Percentiles rank a stretch among this genome's conserved stretches.
These are phyloP conservation scores for Tephrocybe rancida DNA, from an alignment of 768 basidiomycete species.

Conservation along the genomic window DNA sequence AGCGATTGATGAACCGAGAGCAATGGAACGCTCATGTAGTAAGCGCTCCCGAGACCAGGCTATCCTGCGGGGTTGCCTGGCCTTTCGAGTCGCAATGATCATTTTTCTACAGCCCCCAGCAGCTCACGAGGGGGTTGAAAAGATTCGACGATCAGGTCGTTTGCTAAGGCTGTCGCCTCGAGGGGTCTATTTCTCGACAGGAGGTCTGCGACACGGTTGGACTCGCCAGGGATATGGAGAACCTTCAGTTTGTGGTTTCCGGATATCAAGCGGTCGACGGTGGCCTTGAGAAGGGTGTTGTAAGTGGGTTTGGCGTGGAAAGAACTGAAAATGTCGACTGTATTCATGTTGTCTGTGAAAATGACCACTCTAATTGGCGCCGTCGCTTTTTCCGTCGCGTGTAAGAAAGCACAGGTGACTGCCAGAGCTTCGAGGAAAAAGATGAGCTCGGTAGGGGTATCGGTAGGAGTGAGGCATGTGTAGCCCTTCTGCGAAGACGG, in stretches of 20 bases:
- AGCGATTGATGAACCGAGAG: constrained; percentile 25
- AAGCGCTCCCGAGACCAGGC: constrained; percentile 38
- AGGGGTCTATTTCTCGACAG: constrained; percentile 15
- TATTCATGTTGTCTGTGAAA: no score
- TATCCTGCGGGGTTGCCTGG: constrained; percentile 31
- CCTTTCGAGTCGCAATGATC: constrained; percentile 6
- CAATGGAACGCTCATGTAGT: constrained; percentile 23
- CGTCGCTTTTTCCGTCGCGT: no score
- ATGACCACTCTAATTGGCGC: no score
- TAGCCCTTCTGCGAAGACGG: constrained; percentile 17
- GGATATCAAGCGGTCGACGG: no score
- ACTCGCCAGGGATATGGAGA: no score
- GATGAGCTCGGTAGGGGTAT: constrained; percentile 10
- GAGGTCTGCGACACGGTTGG: constrained; percentile 19
- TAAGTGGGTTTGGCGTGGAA: constrained; percentile 16
- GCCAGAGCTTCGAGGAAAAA: constrained; percentile 27
- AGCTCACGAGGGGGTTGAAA: constrained; percentile 23
- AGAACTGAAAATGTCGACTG: no score
- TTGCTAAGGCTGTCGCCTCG: background rate
- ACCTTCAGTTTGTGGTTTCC: no score
- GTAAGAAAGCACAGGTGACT: no score
- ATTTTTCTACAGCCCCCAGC: constrained; percentile 30
- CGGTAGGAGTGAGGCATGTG: constrained; percentile 6
- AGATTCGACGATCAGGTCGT: background rate
- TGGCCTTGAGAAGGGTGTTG: no score